Percentiles rank a stretch among this genome's conserved stretches.
These are phyloP conservation scores for Puccinia triticina DNA, from an alignment of 1,284 basidiomycete genomes.

Conservation along the genomic window DNA sequence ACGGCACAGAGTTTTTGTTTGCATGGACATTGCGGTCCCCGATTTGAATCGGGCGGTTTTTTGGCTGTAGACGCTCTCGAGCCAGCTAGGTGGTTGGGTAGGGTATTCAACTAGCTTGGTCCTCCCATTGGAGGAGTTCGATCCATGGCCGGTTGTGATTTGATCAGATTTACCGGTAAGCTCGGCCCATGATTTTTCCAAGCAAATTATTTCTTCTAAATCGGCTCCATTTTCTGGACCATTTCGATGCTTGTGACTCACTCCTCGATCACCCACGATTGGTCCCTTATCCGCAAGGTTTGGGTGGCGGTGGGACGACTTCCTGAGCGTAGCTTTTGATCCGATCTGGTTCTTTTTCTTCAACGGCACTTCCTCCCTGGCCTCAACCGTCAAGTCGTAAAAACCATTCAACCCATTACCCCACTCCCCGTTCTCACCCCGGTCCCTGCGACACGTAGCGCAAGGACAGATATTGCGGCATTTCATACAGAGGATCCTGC, in stretches of 20 bases:
- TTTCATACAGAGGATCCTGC: constrained; percentile 31
- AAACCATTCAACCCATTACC: constrained; percentile 14
- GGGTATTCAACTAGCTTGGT: background rate
- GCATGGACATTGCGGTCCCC: background rate
- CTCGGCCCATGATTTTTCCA: background rate
- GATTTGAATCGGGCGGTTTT: background rate
- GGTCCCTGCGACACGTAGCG: constrained; percentile 28
- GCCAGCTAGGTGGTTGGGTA: background rate
- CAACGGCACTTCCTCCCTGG: background rate
- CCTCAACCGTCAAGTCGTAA: background rate
- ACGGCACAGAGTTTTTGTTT: background rate
- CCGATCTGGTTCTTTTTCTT: background rate
- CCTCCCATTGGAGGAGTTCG: background rate
- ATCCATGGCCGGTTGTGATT: background rate
- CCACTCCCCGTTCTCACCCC: constrained; percentile 18
- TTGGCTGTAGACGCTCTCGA: background rate
- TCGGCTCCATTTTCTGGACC: background rate
- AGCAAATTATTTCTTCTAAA: background rate
- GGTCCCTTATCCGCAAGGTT: background rate
- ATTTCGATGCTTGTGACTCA: background rate
- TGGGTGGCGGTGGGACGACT: background rate
- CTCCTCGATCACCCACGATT: background rate
- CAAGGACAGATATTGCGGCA: constrained; percentile 41
- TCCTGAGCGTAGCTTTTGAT: background rate
- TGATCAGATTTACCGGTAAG: background rate